Evolutionary conservation across 2,329 filamentous ascomycete genomes (phyloP), one percentile per base, ranked within the genome.

Genomic region (Venturia carpophila): DNA sequence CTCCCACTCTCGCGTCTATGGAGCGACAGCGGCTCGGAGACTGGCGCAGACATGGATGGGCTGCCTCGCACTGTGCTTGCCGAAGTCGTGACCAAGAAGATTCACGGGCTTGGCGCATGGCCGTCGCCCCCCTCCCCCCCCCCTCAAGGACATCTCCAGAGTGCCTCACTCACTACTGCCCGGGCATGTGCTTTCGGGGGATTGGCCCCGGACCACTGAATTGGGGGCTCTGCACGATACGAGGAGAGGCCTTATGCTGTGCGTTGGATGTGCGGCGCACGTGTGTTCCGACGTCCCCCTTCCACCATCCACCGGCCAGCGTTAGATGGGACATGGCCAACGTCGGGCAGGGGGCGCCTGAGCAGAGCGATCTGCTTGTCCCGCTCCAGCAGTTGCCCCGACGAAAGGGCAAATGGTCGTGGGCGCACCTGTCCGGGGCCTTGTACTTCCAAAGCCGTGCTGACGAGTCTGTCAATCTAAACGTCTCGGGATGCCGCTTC

Each of bases 301-400:
- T n/a, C n/a, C n/a, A n/a, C n/a, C n/a, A n/a, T n/a, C n/a, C n/a
- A n/a, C n/a, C n/a, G n/a, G n/a, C n/a, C n/a, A n/a, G n/a, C n/a
- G n/a, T n/a, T 34, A 34, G 45, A 47, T 5, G 9, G 45, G 7
- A 24, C 19, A 24, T 24, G 7, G 30, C 5, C 19, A n/a, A 37
- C 10, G 15, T 10, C 30, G 10, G 5, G 52, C 52, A 58, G 52
- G 27, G 52, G 3, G 37, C 52, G 52, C 30, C 34, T 56, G 27
- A n/a, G 9, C 27, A 37, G 52, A 49, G 27, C n/a, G 52, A 56
- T 56, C 52, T 56, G 17, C 52, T n/a, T 58, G 52, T 58, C 52
- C 52, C 52, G 52, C 30, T 58, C 52, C 27, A 37, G 52, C 30
- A 37, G 52, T 21, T 58, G 52, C 52, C 15, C 52, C 52, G 52